Conservation (phyloP, 2,329 filamentous ascomycete species). For the Neofusicoccum cordaticola region DNA sequence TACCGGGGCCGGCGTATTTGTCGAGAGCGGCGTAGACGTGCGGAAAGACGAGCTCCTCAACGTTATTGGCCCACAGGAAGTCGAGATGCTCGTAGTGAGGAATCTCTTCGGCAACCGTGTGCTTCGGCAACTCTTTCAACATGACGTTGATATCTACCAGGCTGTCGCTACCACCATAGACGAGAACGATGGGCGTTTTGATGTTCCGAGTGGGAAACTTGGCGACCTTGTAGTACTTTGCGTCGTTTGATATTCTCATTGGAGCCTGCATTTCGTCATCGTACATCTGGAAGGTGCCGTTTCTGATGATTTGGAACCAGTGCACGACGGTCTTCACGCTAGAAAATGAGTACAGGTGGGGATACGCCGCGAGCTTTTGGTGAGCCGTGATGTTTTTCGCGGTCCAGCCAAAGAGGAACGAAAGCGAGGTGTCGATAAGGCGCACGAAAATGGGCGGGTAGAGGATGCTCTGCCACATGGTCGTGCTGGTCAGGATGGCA, state of each 20-base stretch:
- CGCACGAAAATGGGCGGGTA: slow-evolving; percentile 92
- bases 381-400: slow-evolving; percentile 77
- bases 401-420: slow-evolving; percentile 87
- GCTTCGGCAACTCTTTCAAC: slow-evolving; percentile 79
- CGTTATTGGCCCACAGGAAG: slow-evolving; percentile 89
- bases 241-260: slow-evolving; percentile 65
- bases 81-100: slow-evolving; percentile 95
- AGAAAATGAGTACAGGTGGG: slow-evolving; percentile 94
- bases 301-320: slow-evolving; percentile 99
- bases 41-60: slow-evolving; percentile 79
- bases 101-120: slow-evolving; percentile 83
- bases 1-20: slow-evolving; percentile 47
- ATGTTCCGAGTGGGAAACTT: slow-evolving; percentile 97
- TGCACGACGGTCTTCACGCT: slow-evolving; percentile 96
- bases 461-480: slow-evolving; percentile 95
- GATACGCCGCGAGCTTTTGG: slow-evolving; percentile 93
- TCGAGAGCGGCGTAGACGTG: slow-evolving; percentile 89
- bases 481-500: slow-evolving; percentile 86
- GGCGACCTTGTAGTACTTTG: slow-evolving; percentile 92
- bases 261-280: slow-evolving; percentile 88
- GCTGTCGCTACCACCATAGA: slow-evolving; percentile 92
- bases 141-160: slow-evolving; percentile 91
- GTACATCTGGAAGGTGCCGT: slow-evolving; percentile 96
- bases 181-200: slow-evolving; percentile 86
- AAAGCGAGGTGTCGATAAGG: slow-evolving; percentile 76